Evolutionary conservation across 106 monocot species (phyloP), one percentile per base, ranked within the genome.

Genomic region (Platanthera guangdongensis): DNA sequence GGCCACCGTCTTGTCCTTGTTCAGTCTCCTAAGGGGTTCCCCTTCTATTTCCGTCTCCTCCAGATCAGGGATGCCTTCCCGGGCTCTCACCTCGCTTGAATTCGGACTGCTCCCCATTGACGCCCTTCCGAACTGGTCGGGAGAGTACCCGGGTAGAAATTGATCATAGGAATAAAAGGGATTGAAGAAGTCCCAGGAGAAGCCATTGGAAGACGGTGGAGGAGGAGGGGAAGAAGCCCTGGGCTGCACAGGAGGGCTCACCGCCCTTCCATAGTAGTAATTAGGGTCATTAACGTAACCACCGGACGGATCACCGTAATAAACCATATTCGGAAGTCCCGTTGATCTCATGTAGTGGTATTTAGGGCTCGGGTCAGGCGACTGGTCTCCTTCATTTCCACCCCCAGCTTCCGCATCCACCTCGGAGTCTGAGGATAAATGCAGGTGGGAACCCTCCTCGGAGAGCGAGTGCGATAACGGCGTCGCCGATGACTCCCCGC

Each of bases 41-140:
- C 50, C 9, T 65, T 85, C 85, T 15, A 80, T 39, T 57, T 87
- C 83, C 18, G 72, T 80, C 57, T 91, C 96, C 52, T 97, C 97
- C 52, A 97, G 85, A 63, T 93, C 91, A 19, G 97, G 97, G 65
- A 97, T 97, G 67, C 97, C 97, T 85, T 97, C 97, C 73, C 77
- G 63, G 79, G 79, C 83, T 76, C 97, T 84, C 22, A 97, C 79
- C 57, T 88, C 91, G 32, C 73, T 85, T 30, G 87, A 94, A 84
- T 84, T 76, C 50, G 89, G 81, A 77, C 94, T 97, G 48, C 88
- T 87, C 7, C 4, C 32, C 13, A 51, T 9, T 6, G 91, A 86
- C 12, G 55, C 71, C 47, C 68, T 45, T 6, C 76, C 32, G 47
- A 78, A 84, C 48, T 70, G 68, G 14, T 30, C 77, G 6, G 62